A percentile compares a stretch with the other conserved stretches of the same genome.
These are phyloP conservation scores for Atkinsonella hypoxylon DNA, from an alignment of 2,329 filamentous ascomycete species.

Conservation along the genomic window DNA sequence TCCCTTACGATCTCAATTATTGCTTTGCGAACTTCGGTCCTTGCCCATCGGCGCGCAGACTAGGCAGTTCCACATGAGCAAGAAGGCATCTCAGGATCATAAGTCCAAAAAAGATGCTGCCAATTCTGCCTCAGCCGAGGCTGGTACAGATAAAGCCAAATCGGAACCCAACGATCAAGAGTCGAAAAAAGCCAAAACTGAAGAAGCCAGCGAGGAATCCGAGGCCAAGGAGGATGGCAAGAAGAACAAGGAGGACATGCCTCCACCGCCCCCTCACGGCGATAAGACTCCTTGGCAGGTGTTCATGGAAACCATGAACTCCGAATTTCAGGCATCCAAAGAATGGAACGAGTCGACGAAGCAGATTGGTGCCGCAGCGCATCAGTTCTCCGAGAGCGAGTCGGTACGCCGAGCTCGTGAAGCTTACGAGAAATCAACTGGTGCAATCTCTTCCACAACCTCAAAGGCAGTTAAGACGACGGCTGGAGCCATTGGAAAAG, in stretches of 20 bases:
- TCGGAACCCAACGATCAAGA: conserved; percentile 26
- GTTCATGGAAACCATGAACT: conserved; percentile 90
- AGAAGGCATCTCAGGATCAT: conserved; percentile 18
- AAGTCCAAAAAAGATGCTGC: conserved; percentile 19
- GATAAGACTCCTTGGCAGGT: conserved; percentile 99
- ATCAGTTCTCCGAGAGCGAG: conserved; percentile 89
- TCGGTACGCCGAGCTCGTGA: conserved; percentile 74
- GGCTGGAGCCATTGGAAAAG: conserved; percentile 75
- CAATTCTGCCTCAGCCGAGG: conserved; percentile 10
- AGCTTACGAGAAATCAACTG: conserved; percentile 78
- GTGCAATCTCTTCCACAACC: conserved; percentile 67
- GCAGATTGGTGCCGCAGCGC: conserved; percentile 75
- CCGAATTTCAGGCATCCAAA: conserved; percentile 91
- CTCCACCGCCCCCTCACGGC: conserved; percentile 89
- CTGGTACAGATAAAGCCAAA: conserved; percentile 26
- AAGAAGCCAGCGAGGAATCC: conserved; percentile 31
- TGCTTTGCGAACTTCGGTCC: conserved; percentile 21
- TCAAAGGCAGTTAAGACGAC: conserved; percentile 74
- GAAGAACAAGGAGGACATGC: conserved; percentile 54
- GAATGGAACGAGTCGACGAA: conserved; percentile 99
- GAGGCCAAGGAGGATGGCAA: conserved; percentile 39
- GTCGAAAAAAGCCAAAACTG: conserved; percentile 30
- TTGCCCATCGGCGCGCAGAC: conserved; percentile 21
- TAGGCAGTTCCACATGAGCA: conserved; percentile 22
- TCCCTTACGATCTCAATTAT: conserved; percentile 34